phyloP scores from a whole-genome alignment of 208 protist genomes.

The Lotmaria passim region DNA sequence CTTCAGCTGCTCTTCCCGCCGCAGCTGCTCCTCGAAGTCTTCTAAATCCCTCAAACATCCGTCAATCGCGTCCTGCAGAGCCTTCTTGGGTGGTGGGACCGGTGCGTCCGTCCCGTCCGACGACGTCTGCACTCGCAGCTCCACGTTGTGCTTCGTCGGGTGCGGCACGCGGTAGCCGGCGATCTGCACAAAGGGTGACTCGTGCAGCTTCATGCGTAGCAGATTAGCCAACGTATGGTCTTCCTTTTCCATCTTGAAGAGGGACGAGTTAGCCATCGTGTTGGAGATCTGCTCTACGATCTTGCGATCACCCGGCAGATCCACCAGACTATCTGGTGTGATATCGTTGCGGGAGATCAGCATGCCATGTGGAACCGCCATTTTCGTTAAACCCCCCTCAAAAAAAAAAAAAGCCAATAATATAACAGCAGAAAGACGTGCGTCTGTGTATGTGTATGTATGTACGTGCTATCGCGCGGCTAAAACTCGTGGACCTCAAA shows the following conservation, averaged over 20 bases:
- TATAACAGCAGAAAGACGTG: neutral
- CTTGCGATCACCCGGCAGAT: conserved; percentile 84
- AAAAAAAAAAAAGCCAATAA: too few species aligned
- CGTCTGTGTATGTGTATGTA: conserved; percentile 1
- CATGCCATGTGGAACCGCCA: conserved; percentile 88
- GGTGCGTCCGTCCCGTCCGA: conserved; percentile 50
- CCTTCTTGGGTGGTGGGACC: conserved; percentile 83
- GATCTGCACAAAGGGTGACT: conserved; percentile 78
- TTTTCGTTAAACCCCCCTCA: conserved; percentile 14
- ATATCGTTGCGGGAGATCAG: conserved; percentile 93
- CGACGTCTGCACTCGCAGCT: conserved; percentile 86
- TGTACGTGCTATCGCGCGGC: neutral
- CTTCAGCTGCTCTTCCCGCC: conserved; percentile 68
- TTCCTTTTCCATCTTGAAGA: conserved; percentile 91
- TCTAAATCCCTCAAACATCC: conserved; percentile 81
- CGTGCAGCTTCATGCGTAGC: conserved; percentile 90
- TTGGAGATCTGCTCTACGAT: conserved; percentile 80
- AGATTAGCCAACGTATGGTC: conserved; percentile 91
- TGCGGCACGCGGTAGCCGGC: conserved; percentile 91
- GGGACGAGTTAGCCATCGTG: conserved; percentile 85
- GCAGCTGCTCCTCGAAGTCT: conserved; percentile 76
- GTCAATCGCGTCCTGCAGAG: conserved; percentile 76
- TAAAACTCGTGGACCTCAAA: too few species aligned
- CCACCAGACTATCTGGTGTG: conserved; percentile 85
- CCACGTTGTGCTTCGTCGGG: conserved; percentile 89